Base-by-base conservation (phyloP, 2,329 filamentous ascomycete genomes). In the Trichophyton simii region DNA sequence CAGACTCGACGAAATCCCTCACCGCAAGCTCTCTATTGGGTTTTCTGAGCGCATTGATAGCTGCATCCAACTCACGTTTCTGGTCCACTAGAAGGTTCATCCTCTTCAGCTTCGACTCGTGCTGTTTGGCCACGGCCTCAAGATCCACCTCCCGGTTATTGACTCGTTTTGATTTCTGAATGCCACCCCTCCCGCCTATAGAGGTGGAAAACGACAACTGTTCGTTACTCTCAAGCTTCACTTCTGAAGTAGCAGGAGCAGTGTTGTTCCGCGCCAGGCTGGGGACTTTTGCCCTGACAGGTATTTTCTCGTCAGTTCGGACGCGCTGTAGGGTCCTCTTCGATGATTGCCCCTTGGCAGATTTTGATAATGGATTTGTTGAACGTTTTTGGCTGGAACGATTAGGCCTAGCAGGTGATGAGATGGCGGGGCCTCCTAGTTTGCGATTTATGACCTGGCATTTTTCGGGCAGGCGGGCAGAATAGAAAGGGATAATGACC, bases 101-200 rank as follows among this genome's bases (percentile, higher is more conserved):
- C 65, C 77, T 78, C 65, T 73, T 75, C 46, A 77, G 64, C 63
- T 79, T 80, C 8, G 72, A 69, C 63, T 79, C 75, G 58, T 76
- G 75, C 59, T 74, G 72, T 59, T 75, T 74, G 7, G 76, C 72
- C 60, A 74, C 72, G 1, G 76, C 75, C 57, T 74, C 72, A 8
- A 80, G 71, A 64, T 80, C 78, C 50, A 80, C 72, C 66, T 80
- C 77, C 25, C 78, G 76, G 64, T 79, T 78, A 57, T 76, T 75
- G 28, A 73, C 73, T 11, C 76, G 74, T 20, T 65, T 74, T 2
- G 76, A 70, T 61, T 77, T 75, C 59, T 78, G 75, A 20, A 79
- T 75, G 2, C 75, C 75, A 20, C 75, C 75, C 11, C 76, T 73
- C 5, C 75, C 73, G 48, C 67, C 72, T 11, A 46, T 59, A 28